A percentile compares a stretch with the other conserved stretches of the same genome.
These are phyloP conservation scores for Puccinia horiana DNA, from an alignment of 1,284 basidiomycete genomes.

Conservation along the genomic window DNA sequence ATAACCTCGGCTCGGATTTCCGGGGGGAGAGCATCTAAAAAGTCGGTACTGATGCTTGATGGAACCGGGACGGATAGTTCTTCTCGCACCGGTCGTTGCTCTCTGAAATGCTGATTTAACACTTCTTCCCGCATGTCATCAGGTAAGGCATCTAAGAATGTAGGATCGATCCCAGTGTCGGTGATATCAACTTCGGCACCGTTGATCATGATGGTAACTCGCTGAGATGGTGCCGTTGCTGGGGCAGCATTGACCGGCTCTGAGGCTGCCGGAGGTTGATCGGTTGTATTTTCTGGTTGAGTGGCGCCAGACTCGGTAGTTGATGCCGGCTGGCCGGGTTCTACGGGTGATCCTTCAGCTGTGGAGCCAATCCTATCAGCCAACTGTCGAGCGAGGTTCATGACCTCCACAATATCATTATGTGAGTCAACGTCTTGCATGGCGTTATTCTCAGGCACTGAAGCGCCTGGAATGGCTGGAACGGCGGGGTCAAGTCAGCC, in stretches of 20 bases:
- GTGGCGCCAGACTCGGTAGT: conserved; percentile 51
- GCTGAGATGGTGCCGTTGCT: conserved; percentile 58
- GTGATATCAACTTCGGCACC: conserved; percentile 96
- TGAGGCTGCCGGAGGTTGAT: conserved; percentile 26
- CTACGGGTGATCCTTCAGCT: conserved; percentile 54
- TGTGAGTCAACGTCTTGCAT: conserved; percentile 49
- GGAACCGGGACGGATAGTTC: conserved; percentile 67
- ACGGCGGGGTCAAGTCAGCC: background rate
- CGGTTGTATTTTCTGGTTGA: conserved; percentile 25
- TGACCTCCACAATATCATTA: conserved; percentile 53
- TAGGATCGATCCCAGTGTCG: conserved; percentile 96
- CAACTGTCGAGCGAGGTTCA: conserved; percentile 54
- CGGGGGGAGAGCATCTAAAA: conserved; percentile 91
- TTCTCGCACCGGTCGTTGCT: conserved; percentile 65
- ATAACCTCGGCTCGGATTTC: conserved; percentile 96
- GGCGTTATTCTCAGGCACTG: conserved; percentile 36
- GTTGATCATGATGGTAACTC: conserved; percentile 83
- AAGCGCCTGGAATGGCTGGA: background rate
- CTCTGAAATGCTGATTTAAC: conserved; percentile 92
- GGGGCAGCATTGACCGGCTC: conserved; percentile 33
- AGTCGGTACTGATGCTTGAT: conserved; percentile 88
- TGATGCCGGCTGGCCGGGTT: conserved; percentile 53
- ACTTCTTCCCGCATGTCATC: conserved; percentile 99
- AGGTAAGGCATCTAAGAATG: conserved; percentile 93
- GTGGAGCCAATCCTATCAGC: conserved; percentile 55